Conservation (phyloP, 2,329 filamentous ascomycete genomes). For the Fusarium tupiense region DNA sequence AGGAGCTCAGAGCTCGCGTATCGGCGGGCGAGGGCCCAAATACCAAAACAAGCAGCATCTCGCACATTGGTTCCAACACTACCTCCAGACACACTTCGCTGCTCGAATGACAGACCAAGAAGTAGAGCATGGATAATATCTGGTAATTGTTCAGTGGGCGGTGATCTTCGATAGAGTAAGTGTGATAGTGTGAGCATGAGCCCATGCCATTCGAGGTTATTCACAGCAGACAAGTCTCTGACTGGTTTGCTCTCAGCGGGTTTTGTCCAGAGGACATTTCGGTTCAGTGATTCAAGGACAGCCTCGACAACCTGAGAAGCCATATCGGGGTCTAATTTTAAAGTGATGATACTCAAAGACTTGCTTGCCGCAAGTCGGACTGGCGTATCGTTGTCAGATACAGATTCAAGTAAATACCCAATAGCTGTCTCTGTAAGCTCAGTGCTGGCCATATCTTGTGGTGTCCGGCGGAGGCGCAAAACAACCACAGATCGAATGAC, state of each 20-base stretch:
- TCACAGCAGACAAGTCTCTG: conserved; percentile 77
- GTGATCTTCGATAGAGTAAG: conserved; percentile 84
- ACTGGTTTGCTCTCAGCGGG: conserved; percentile 50
- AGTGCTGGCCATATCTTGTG: conserved; percentile 53
- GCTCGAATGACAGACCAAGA: conserved; percentile 86
- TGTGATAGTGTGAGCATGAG: conserved; percentile 88
- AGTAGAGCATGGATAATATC: conserved; percentile 81
- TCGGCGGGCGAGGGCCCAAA: conserved; percentile 90
- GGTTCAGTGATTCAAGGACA: conserved; percentile 75
- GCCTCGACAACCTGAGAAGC: conserved; percentile 88
- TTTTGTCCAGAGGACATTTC: conserved; percentile 65
- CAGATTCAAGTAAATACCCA: conserved; percentile 78
- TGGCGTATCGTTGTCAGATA: conserved; percentile 90
- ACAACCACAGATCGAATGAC: conserved; percentile 79
- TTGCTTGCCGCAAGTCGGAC: conserved; percentile 93
- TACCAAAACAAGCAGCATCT: conserved; percentile 94
- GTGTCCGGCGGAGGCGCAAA: conserved; percentile 67
- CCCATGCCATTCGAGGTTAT: conserved; percentile 91
- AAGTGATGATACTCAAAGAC: conserved; percentile 84
- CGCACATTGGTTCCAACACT: conserved; percentile 90
- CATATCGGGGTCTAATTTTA: conserved; percentile 83
- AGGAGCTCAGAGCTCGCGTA: conserved; percentile 84
- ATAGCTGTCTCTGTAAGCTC: conserved; percentile 82
- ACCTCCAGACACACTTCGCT: conserved; percentile 83
- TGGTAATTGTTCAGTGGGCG: conserved; percentile 74